phyloP scores from a whole-genome alignment of 1,139 yeast species.

The Yamadazyma diddensiae region DNA sequence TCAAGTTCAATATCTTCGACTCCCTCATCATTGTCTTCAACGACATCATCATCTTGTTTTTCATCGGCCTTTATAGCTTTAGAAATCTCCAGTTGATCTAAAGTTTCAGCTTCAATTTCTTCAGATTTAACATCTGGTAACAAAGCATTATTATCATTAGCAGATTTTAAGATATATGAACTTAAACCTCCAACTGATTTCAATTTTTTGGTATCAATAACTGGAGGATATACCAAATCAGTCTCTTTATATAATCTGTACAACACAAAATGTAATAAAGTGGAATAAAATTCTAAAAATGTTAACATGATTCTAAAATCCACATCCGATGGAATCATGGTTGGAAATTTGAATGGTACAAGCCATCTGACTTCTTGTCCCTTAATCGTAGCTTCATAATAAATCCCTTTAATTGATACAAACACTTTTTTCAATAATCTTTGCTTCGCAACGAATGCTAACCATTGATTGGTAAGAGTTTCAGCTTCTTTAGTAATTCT shows the following conservation, averaged over 20 bases:
- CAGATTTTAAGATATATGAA: slow-evolving; percentile 62
- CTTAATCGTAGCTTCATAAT: slow-evolving; percentile 83
- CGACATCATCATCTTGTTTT: slow-evolving; percentile 32
- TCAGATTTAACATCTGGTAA: slow-evolving; percentile 29
- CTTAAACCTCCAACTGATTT: slow-evolving; percentile 90
- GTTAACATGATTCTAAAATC: slow-evolving; percentile 98
- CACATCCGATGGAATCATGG: slow-evolving; percentile 88
- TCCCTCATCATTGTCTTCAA: slow-evolving; percentile 39
- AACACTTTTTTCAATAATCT: slow-evolving; percentile 81
- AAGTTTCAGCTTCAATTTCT: slow-evolving; percentile 32
- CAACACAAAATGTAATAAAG: slow-evolving; percentile 82
- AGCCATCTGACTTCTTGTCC: slow-evolving; percentile 97
- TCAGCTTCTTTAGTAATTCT: slow-evolving; percentile 84
- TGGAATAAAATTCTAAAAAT: slow-evolving; percentile 91
- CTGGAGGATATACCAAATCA: slow-evolving; percentile 89
- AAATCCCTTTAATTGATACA: slow-evolving; percentile 95
- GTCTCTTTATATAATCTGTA: slow-evolving; percentile 82
- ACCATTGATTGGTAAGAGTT: slow-evolving; percentile 88
- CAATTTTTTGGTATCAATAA: slow-evolving; percentile 64
- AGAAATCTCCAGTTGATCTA: slow-evolving; percentile 42
- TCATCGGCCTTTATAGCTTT: slow-evolving; percentile 52
- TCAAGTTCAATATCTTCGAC: slow-evolving; percentile 56
- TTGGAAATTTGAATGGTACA: slow-evolving; percentile 95
- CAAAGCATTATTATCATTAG: slow-evolving; percentile 38
- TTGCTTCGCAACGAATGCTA: slow-evolving; percentile 88